Percentiles rank a stretch among this genome's conserved stretches.
These are phyloP conservation scores for Athelia psychrophila DNA, from an alignment of 1,284 basidiomycete genomes.

Conservation along the genomic window DNA sequence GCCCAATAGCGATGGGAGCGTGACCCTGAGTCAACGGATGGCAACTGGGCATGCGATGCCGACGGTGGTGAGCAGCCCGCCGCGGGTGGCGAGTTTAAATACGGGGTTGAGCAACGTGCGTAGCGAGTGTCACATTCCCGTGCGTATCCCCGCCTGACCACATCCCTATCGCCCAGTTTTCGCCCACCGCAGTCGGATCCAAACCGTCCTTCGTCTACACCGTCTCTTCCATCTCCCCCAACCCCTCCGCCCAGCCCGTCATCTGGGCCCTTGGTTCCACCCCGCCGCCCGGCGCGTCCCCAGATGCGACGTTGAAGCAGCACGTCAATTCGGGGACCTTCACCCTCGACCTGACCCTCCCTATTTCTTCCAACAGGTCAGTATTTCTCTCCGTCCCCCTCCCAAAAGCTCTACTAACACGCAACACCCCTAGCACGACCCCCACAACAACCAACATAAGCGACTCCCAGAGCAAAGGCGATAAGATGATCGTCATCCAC, in stretches of 20 bases:
- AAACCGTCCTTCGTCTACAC: slow-evolving; percentile 42
- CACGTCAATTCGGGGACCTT: slow-evolving; percentile 34
- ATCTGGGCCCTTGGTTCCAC: slow-evolving; percentile 34
- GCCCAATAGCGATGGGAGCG: slow-evolving; percentile 50
- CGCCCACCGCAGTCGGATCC: slow-evolving; percentile 30
- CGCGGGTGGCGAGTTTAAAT: slow-evolving; percentile 40
- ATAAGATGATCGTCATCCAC: slow-evolving; percentile 50
- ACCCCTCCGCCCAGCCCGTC: neutral
- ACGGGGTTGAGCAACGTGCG: slow-evolving; percentile 37
- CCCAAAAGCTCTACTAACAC: too few species aligned
- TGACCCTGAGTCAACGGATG: slow-evolving; percentile 58
- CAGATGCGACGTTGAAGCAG: slow-evolving; percentile 42
- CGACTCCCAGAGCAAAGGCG: too few species aligned
- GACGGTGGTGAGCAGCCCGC: slow-evolving; percentile 44
- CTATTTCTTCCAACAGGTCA: slow-evolving; percentile 35
- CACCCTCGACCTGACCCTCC: slow-evolving; percentile 40
- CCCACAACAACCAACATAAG: slow-evolving; percentile 24
- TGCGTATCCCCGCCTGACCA: neutral
- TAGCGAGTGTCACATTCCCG: slow-evolving; percentile 3
- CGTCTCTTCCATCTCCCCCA: slow-evolving; percentile 26
- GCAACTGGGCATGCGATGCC: slow-evolving; percentile 46
- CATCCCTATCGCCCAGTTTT: neutral
- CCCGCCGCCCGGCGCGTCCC: slow-evolving; percentile 45
- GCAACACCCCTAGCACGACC: slow-evolving; percentile 5
- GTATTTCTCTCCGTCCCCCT: slow-evolving; percentile 25